Evolutionary conservation across 1,284 basidiomycete species (phyloP).

Genomic region (Ceraceosorus guamensis): DNA sequence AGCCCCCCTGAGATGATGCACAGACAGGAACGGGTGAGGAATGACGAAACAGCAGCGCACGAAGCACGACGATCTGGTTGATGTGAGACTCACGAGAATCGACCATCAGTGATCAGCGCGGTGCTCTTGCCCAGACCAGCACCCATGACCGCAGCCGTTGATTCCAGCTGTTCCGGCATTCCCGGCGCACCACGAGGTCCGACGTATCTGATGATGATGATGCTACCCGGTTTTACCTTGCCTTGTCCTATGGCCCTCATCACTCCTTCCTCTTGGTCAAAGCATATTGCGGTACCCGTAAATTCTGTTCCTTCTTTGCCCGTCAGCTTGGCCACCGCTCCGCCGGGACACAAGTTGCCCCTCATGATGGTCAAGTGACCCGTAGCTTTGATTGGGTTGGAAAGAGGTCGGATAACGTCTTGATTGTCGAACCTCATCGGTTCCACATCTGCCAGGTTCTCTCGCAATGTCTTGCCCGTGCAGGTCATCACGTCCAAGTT

Average conservation of each 20-base stretch:
- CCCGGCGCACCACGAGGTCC: constrained; percentile 87
- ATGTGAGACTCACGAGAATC: constrained; percentile 74
- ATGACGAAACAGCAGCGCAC: constrained; percentile 89
- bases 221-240: constrained; percentile 77
- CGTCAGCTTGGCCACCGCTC: constrained; percentile 89
- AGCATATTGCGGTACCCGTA: constrained; percentile 62
- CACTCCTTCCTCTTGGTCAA: constrained; percentile 72
- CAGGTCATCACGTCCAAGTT: constrained; percentile 80
- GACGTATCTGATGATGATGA: constrained; percentile 79
- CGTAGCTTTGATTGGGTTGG: constrained; percentile 76
- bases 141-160: constrained; percentile 53
- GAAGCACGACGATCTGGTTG: constrained; percentile 8
- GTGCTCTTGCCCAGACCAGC: constrained; percentile 84
- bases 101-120: constrained; percentile 88
- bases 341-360: constrained; percentile 79
- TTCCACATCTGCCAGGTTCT: constrained; percentile 75
- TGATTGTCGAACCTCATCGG: constrained; percentile 58
- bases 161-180: constrained; percentile 57
- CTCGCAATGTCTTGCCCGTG: constrained; percentile 75
- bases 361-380: constrained; percentile 84
- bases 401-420: constrained; percentile 73
- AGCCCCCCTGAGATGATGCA: not conserved
- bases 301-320: constrained; percentile 89
- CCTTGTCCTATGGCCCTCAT: constrained; percentile 74
- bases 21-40: constrained; percentile 56